Conservation (phyloP, 225 moss, liverwort and hornwort species). For the Polytrichum formosum region DNA sequence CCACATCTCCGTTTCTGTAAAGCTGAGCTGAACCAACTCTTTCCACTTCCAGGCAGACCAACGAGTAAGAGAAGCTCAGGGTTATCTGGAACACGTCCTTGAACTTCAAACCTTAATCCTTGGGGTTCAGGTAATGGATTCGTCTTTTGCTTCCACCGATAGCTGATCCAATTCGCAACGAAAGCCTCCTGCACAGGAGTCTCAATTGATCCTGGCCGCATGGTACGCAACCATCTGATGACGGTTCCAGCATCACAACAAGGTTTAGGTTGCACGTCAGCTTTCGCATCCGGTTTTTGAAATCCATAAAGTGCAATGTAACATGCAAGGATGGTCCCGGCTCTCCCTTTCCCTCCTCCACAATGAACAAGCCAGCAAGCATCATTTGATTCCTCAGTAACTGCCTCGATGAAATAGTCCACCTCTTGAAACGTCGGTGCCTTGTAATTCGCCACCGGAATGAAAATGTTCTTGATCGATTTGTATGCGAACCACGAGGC, state of each 20-base stretch:
- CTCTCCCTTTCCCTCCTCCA: conserved; percentile 69
- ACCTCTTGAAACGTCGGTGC: conserved; percentile 71
- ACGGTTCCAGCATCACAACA: conserved; percentile 47
- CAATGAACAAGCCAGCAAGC: conserved; percentile 60
- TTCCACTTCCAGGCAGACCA: conserved; percentile 66
- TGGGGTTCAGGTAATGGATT: conserved; percentile 21
- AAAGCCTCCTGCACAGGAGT: conserved; percentile 60
- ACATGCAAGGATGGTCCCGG: conserved; percentile 71
- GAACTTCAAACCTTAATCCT: conserved; percentile 14
- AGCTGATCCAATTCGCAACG: conserved; percentile 52
- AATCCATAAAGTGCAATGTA: conserved; percentile 68
- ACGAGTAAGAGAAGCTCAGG: conserved; percentile 26
- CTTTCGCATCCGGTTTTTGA: conserved; percentile 18
- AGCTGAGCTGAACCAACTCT: conserved; percentile 48
- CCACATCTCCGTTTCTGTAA: conserved; percentile 20
- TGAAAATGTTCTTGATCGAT: conserved; percentile 38
- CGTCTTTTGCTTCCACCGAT: conserved; percentile 55
- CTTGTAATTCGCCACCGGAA: conserved; percentile 51
- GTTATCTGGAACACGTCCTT: conserved; percentile 28
- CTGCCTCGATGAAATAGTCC: conserved; percentile 54
- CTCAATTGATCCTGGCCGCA: conserved; percentile 66
- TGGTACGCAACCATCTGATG: conserved; percentile 43
- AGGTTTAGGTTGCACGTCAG: conserved; percentile 19
- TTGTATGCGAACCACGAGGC: conserved; percentile 45
- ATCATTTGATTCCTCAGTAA: conserved; percentile 29